A percentile compares a stretch with the other conserved stretches of the same genome.
phyloP scores from a whole-genome alignment of 192 early-diverging fungal genomes.

The Rhizophlyctis rosea region DNA sequence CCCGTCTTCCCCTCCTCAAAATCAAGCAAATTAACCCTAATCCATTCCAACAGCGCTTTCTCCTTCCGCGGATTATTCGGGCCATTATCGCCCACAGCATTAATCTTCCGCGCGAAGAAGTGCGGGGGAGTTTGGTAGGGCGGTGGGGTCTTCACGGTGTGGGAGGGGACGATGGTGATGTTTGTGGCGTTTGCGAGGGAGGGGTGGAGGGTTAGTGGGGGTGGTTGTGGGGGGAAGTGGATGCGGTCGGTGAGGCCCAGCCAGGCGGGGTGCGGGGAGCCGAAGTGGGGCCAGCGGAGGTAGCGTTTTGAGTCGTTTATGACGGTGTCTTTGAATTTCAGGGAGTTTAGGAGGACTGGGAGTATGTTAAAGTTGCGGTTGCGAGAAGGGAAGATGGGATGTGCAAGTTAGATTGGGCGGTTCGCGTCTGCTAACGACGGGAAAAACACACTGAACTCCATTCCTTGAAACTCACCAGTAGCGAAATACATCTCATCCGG shows the following conservation, averaged over 20 bases:
- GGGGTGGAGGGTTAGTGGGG: too few relatives aligned
- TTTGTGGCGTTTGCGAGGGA: too few relatives aligned
- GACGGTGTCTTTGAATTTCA: constrained; percentile 14
- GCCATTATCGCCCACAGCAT: not conserved
- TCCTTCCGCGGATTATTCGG: constrained; percentile 6
- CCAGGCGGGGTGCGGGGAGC: constrained; percentile 22
- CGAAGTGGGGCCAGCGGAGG: constrained; percentile 18
- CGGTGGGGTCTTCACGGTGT: too few relatives aligned
- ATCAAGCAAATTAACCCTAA: constrained; percentile 29
- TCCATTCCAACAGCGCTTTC: constrained; percentile 36
- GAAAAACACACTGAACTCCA: not conserved
- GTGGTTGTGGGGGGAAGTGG: constrained; percentile 22
- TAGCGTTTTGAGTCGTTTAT: constrained; percentile 33
- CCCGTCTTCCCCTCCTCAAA: not conserved
- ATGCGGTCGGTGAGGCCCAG: constrained; percentile 16
- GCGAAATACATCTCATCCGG: constrained; percentile 44
- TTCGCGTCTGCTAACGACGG: not conserved
- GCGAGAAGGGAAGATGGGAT: not conserved
- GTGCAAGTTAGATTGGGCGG: not conserved
- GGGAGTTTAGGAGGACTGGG: constrained; percentile 25
- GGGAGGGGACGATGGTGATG: too few relatives aligned
- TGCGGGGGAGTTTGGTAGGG: too few relatives aligned
- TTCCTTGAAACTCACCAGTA: too few relatives aligned
- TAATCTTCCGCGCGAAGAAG: constrained; percentile 44
- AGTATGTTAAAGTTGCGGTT: constrained; percentile 17